phyloP scores from a whole-genome alignment of 2,329 filamentous ascomycete species.

The Aphanoascus verrucosus region DNA sequence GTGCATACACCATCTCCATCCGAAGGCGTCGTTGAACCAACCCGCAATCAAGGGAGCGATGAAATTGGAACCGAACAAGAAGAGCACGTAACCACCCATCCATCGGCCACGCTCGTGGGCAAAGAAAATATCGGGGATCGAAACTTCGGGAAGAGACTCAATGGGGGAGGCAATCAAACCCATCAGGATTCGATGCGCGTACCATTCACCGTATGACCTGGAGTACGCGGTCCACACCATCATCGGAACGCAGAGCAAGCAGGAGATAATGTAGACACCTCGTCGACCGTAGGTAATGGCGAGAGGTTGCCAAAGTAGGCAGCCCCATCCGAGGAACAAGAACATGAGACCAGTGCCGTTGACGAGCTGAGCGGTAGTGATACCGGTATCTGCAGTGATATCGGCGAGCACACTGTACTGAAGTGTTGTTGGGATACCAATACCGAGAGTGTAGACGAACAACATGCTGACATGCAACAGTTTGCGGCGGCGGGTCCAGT shows the following conservation, averaged over 20 bases:
- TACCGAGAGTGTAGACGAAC: slow-evolving; percentile 39
- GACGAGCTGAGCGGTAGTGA: slow-evolving; percentile 38
- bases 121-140: slow-evolving; percentile 38
- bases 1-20: slow-evolving; percentile 44
- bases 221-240: slow-evolving; percentile 39
- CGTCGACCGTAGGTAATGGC: slow-evolving; percentile 45
- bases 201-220: slow-evolving; percentile 38
- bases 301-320: slow-evolving; percentile 44
- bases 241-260: slow-evolving; percentile 31
- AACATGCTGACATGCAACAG: slow-evolving; percentile 21
- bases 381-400: slow-evolving; percentile 38
- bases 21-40: slow-evolving; percentile 40
- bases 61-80: slow-evolving; percentile 38
- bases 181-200: slow-evolving; percentile 38
- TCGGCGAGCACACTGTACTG: slow-evolving; percentile 43
- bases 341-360: slow-evolving; percentile 45
- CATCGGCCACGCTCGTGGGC: slow-evolving; percentile 36
- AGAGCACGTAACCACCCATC: slow-evolving; percentile 37
- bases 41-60: slow-evolving; percentile 41
- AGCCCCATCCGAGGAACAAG: slow-evolving; percentile 42
- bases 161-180: slow-evolving; percentile 41
- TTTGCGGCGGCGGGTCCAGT: slow-evolving; percentile 30
- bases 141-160: slow-evolving; percentile 41
- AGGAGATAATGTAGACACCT: slow-evolving; percentile 38
- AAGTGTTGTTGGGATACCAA: slow-evolving; percentile 40